Evolutionary conservation across 345 rosid species (phyloP).

Genomic region (Populus davidiana): DNA sequence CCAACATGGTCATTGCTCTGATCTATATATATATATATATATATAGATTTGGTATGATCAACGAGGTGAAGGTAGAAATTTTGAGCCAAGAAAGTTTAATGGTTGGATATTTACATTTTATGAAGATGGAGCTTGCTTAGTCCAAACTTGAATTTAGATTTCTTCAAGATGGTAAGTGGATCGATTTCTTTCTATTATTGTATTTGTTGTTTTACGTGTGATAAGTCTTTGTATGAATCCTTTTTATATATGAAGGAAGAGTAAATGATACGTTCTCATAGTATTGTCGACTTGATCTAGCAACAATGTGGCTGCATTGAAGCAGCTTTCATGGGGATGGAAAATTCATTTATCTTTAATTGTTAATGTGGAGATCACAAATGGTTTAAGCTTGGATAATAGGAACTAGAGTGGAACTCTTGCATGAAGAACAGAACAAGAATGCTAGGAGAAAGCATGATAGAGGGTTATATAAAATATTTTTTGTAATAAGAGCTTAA

Average conservation of each 20-base stretch:
- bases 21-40: neutral
- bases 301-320: neutral
- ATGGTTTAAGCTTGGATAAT: neutral
- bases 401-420: no score
- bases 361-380: neutral
- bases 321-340: neutral
- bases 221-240: neutral
- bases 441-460: neutral
- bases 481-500: no score
- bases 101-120: neutral
- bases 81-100: neutral
- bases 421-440: neutral
- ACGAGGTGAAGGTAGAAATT: neutral
- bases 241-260: neutral
- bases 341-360: neutral
- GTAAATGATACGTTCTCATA: neutral
- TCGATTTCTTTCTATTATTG: neutral
- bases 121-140: slow-evolving; percentile 8
- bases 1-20: neutral
- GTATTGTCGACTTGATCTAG: neutral
- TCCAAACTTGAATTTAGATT: slow-evolving; percentile 3
- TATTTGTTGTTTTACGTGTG: neutral
- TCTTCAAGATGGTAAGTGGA: slow-evolving; percentile 18
- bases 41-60: neutral
- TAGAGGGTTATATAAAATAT: no score